Percentiles rank a stretch among this genome's conserved stretches.
phyloP scores from a whole-genome alignment of 352 stramenopile species.

The Pythium plurisporium region DNA sequence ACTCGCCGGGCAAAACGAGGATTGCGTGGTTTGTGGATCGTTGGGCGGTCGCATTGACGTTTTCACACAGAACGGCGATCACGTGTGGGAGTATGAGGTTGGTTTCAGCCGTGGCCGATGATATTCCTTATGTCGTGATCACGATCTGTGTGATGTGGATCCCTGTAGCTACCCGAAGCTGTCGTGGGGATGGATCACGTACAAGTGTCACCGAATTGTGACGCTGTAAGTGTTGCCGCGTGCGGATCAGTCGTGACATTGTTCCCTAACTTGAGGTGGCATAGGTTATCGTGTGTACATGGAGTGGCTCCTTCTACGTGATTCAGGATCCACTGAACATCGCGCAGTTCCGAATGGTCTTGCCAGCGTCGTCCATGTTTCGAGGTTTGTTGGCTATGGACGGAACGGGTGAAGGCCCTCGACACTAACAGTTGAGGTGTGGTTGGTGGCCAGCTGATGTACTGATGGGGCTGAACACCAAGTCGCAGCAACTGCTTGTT shows the following conservation, averaged over 20 bases:
- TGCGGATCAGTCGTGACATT: not conserved
- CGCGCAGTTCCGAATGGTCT: slow-evolving; percentile 59
- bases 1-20: slow-evolving; percentile 9
- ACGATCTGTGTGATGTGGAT: not conserved
- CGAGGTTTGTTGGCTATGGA: too few relatives aligned
- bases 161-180: slow-evolving; percentile 16
- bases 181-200: slow-evolving; percentile 24
- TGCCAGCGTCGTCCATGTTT: slow-evolving; percentile 59
- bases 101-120: not conserved
- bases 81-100: slow-evolving; percentile 22
- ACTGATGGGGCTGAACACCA: not conserved
- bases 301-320: slow-evolving; percentile 59
- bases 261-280: not conserved
- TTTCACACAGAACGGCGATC: slow-evolving; percentile 1
- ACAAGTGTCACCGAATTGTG: not conserved
- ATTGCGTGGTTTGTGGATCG: slow-evolving; percentile 17
- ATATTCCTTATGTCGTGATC: not conserved
- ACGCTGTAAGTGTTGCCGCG: slow-evolving; percentile 11
- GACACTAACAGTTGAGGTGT: not conserved
- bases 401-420: too few relatives aligned
- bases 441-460: not conserved
- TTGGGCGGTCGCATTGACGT: slow-evolving; percentile 15
- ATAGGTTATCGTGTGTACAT: slow-evolving; percentile 66
- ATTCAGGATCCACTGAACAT: slow-evolving; percentile 38
- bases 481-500: slow-evolving; percentile 31